phyloP scores from a whole-genome alignment of 768 basidiomycete species.

The Termitomyces sp. region DNA sequence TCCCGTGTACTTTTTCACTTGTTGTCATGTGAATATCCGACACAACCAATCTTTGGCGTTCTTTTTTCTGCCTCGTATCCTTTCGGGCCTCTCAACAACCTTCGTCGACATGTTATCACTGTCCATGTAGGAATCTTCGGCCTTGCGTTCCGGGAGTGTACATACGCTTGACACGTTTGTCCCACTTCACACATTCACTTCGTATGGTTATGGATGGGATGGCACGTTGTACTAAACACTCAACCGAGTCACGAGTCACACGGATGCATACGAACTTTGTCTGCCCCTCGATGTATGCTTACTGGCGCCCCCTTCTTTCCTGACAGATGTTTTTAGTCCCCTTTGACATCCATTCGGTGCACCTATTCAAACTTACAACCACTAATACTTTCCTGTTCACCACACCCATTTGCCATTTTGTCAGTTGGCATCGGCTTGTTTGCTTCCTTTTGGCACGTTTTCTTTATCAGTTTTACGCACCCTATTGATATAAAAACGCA shows the following conservation, averaged over 20 bases:
- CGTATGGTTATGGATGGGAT: conserved; percentile 10
- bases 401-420: conserved; percentile 16
- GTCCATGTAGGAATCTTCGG: conserved; percentile 42
- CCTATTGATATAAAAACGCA: conserved; percentile 36
- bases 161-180: conserved; percentile 17
- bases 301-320: conserved; percentile 7
- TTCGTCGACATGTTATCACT: conserved; percentile 63
- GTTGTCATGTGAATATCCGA: conserved; percentile 30
- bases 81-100: conserved; percentile 29
- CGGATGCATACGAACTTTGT: conserved; percentile 17
- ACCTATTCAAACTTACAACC: conserved; percentile 11
- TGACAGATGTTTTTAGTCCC: conserved; percentile 12
- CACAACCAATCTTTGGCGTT: conserved; percentile 21
- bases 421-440: conserved; percentile 34
- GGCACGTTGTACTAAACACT: conserved; percentile 3
- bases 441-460: conserved; percentile 27
- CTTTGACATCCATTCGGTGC: conserved; percentile 15
- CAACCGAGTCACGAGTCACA: conserved; percentile 12
- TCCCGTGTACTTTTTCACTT: conserved; percentile 27
- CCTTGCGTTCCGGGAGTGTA: conserved; percentile 21
- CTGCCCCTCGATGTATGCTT: conserved; percentile 15
- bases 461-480: conserved; percentile 14
- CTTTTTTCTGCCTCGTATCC: conserved; percentile 24
- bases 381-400: conserved; percentile 13
- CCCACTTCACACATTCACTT: neutral